Evolutionary conservation across 2,329 filamentous ascomycete species (phyloP), one percentile per base, ranked within the genome.

Genomic region (Nemania sp.): DNA sequence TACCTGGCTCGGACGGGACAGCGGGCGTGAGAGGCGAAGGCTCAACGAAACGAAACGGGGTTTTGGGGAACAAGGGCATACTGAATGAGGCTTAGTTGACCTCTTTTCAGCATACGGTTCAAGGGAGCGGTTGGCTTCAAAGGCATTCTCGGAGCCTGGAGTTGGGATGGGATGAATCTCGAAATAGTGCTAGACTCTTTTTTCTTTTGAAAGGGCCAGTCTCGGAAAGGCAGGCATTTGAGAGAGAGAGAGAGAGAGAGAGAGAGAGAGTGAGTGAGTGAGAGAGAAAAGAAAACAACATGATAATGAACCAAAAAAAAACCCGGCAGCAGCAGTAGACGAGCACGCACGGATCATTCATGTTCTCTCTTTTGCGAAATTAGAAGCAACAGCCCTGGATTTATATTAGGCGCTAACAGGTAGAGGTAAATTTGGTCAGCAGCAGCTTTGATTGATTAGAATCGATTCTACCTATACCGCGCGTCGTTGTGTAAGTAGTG

Each of bases 1-100:
- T 95, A 95, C 75, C 74, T 75, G 58, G 69, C 69, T n/a, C 73
- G 77, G 46, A 71, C 65, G 62, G 70, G 48, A 32, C 57, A 64
- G 17, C 53, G 25, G 32, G n/a, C 47, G 17, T 59, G 34, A 59
- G 43, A 45, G n/a, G 18, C 29, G n/a, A 35, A 49, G 10, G 17
- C n/a, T 11, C 5, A 15, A n/a, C 15, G 17, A 37, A 18, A 20
- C 9, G 48, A 51, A 54, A 35, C n/a, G 35, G 3, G 29, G 3
- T 32, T 54, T 2, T n/a, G n/a, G 9, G 46, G 50, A 39, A 43
- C 18, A 54, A 25, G 43, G 43, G 47, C 47, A 50, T 56, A 54
- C 18, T 29, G 48, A 34, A 29, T 32, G 49, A 35, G 43, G 46
- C 25, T 55, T 29, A 29, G 46, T 35, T 29, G 46, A 32, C 42